Conservation (phyloP, 2,329 filamentous ascomycete genomes). For the Rugonectria rugulosa region DNA sequence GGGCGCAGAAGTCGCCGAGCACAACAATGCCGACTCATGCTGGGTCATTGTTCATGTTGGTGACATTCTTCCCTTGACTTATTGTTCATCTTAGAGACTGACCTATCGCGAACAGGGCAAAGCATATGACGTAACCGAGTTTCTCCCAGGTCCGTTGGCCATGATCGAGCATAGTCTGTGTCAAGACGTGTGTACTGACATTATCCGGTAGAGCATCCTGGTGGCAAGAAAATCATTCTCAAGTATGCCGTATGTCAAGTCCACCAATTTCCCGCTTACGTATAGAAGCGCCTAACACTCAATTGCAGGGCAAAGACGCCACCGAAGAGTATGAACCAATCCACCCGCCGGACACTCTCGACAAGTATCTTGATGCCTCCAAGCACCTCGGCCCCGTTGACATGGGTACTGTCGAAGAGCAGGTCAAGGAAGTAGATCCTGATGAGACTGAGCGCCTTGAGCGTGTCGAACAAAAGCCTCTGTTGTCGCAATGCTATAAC, state of each 20-base stretch:
- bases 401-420: conserved; percentile 80
- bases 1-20: conserved; percentile 67
- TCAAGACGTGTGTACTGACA: neutral
- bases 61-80: neutral
- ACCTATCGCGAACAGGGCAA: conserved; percentile 61
- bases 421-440: conserved; percentile 71
- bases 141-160: conserved; percentile 69
- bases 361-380: conserved; percentile 81
- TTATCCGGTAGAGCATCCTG: conserved; percentile 74
- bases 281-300: conserved; percentile 26
- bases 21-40: conserved; percentile 83
- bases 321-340: conserved; percentile 93
- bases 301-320: conserved; percentile 78
- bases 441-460: conserved; percentile 72
- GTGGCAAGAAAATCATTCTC: conserved; percentile 90
- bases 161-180: neutral
- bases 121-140: conserved; percentile 90
- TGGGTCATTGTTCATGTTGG: conserved; percentile 87
- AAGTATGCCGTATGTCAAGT: conserved; percentile 77
- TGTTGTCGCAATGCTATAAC: conserved; percentile 89
- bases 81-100: conserved; percentile 16
- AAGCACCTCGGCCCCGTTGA: conserved; percentile 92
- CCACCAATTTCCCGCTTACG: too few species aligned
- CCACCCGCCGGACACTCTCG: conserved; percentile 84
- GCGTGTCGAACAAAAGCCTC: conserved; percentile 77